Conservation (phyloP, 306 rosid species). For the Lupinus albus region DNA sequence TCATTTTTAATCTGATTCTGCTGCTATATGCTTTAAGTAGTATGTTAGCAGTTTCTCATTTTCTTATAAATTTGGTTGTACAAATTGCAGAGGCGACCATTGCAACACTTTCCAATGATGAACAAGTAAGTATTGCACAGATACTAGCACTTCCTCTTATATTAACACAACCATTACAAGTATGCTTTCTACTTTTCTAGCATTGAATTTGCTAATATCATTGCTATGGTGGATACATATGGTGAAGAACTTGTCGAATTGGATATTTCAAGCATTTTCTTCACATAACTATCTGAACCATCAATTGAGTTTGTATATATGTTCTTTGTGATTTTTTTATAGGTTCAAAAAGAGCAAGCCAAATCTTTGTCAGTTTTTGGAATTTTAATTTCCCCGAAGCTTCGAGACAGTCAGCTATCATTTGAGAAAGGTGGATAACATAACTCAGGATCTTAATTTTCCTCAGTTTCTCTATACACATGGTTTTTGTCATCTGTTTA, state of each 20-base stretch:
- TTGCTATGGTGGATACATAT: conserved; percentile 18
- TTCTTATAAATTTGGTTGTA: conserved; percentile 36
- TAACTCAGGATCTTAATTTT: conserved; percentile 26
- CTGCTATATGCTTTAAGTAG: conserved; percentile 31
- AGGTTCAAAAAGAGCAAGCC: conserved; percentile 70
- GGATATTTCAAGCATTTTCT: conserved; percentile 18
- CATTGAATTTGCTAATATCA: conserved; percentile 27
- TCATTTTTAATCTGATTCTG: conserved; percentile 24
- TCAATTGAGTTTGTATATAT: conserved; percentile 30
- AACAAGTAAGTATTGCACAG: conserved; percentile 49
- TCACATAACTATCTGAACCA: conserved; percentile 15
- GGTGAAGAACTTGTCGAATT: conserved; percentile 25
- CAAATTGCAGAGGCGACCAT: conserved; percentile 43
- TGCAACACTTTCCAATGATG: conserved; percentile 45
- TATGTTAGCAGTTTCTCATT: conserved; percentile 35
- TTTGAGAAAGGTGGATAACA: conserved; percentile 71
- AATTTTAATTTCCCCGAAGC: conserved; percentile 85
- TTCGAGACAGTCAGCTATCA: conserved; percentile 78
- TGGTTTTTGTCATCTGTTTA: conserved; percentile 19
- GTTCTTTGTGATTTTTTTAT: conserved; percentile 29
- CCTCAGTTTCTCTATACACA: conserved; percentile 13
- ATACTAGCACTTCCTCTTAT: conserved; percentile 18
- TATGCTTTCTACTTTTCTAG: conserved; percentile 15
- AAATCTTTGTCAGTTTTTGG: conserved; percentile 74
- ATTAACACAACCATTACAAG: conserved; percentile 28